These are phyloP conservation scores for Hyaloperonospora arabidopsidis DNA, from an alignment of 352 stramenopile genomes.

Conservation along the genomic window DNA sequence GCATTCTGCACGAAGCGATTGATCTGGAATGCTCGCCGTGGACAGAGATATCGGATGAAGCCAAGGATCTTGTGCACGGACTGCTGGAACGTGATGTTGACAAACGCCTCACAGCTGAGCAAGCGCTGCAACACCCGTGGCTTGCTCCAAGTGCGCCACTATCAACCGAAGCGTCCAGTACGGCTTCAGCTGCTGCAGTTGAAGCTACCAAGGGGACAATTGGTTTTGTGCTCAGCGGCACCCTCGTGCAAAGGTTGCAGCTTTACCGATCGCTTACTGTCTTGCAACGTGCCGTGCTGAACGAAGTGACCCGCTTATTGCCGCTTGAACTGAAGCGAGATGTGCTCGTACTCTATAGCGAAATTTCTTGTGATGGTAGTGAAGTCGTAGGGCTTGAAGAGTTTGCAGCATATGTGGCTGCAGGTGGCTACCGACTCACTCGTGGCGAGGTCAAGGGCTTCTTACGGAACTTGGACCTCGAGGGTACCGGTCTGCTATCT, in stretches of 20 bases:
- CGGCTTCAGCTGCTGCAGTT: slow-evolving; percentile 21
- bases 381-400: slow-evolving; percentile 44
- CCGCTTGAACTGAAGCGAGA: slow-evolving; percentile 51
- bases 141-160: slow-evolving; percentile 28
- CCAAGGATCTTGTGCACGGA: slow-evolving; percentile 41
- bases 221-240: slow-evolving; percentile 40
- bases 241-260: slow-evolving; percentile 65
- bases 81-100: slow-evolving; percentile 44
- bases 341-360: slow-evolving; percentile 57
- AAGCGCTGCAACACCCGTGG: slow-evolving; percentile 65
- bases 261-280: slow-evolving; percentile 66
- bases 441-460: slow-evolving; percentile 53
- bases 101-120: slow-evolving; percentile 40
- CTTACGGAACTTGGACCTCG: slow-evolving; percentile 47
- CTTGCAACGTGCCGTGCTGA: slow-evolving; percentile 59
- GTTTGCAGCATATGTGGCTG: slow-evolving; percentile 45
- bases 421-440: slow-evolving; percentile 53
- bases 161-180: slow-evolving; percentile 12
- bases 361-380: slow-evolving; percentile 46
- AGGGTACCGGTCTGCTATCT: slow-evolving; percentile 53
- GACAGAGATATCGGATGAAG: slow-evolving; percentile 44
- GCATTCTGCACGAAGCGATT: slow-evolving; percentile 49
- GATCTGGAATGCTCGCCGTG: slow-evolving; percentile 45
- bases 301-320: slow-evolving; percentile 43
- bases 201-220: slow-evolving; percentile 20